Evolutionary conservation across 108 stramenopile genomes (phyloP).

Genomic region (Discostella stelligeroides): DNA sequence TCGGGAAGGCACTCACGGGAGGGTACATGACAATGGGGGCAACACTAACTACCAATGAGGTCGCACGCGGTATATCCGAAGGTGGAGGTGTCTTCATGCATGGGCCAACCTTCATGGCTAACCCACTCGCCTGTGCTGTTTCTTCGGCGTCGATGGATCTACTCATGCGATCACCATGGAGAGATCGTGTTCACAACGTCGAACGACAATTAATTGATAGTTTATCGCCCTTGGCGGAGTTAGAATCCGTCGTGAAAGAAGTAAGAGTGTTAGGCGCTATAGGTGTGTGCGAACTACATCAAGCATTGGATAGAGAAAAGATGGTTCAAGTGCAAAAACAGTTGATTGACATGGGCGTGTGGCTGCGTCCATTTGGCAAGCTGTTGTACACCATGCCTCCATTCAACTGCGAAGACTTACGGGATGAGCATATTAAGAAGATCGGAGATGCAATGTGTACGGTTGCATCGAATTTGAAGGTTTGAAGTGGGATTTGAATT

Average conservation of each 20-base stretch:
- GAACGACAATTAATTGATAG: constrained; percentile 51
- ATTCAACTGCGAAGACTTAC: constrained; percentile 57
- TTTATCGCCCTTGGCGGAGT: constrained; percentile 54
- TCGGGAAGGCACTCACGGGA: constrained; percentile 88
- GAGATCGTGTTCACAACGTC: constrained; percentile 55
- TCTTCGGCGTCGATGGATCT: constrained; percentile 64
- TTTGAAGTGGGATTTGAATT: no score
- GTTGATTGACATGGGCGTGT: constrained; percentile 72
- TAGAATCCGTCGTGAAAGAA: constrained; percentile 63
- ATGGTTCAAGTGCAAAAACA: constrained; percentile 61
- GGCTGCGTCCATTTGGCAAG: constrained; percentile 86
- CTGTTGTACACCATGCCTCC: constrained; percentile 89
- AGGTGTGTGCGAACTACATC: constrained; percentile 82
- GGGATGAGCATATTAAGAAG: constrained; percentile 50
- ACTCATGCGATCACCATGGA: constrained; percentile 57
- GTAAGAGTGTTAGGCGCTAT: constrained; percentile 88
- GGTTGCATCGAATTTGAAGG: constrained; percentile 22
- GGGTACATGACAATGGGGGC: constrained; percentile 87
- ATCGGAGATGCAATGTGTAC: constrained; percentile 56
- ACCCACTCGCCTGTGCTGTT: constrained; percentile 83
- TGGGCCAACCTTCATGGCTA: constrained; percentile 87
- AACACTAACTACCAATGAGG: constrained; percentile 60
- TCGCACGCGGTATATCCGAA: constrained; percentile 67
- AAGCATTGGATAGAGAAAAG: constrained; percentile 55
- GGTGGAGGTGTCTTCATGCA: constrained; percentile 76